Evolutionary conservation across 1,139 yeast species (phyloP), one percentile per base, ranked within the genome.

Genomic region (Lodderomyces orthopsilosis): DNA sequence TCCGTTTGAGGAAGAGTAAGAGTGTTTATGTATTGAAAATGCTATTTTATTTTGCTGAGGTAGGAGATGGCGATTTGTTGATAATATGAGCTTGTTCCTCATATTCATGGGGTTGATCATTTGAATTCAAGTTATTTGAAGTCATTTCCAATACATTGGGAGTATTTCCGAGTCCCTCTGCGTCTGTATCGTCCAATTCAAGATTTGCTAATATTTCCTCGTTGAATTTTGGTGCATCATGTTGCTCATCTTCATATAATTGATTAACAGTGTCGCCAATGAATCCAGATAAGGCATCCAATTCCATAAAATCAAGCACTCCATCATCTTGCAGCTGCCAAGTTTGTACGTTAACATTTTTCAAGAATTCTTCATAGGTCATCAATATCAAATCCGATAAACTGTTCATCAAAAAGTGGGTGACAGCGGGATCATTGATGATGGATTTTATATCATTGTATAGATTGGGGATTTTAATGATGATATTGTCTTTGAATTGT

Each of bases 1-100:
- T 57, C 94, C 96, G 1, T 71, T 83, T 47, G 95, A 88, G 33
- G 95, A 82, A 30, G 91, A 81, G 66, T 35, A 69, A 62, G 19
- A 8, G 17, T 15, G 6, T 13, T 27, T 27, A 24, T 81, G 77
- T 65, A 50, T 79, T 89, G 23, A 21, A 19, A 75, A 30, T 44
- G 80, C 85, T 66, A 78, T 68, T 39, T 26, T 15, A 24, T 10
- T 35, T 1, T 24, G n/a, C 14, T 7, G 43, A 41, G n/a, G 37
- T 35, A 32, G 50, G 50, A 3, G 49, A 43, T 5, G 49, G 44
- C 6, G 46, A 42, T 10, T 35, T 27, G 19, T 30, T 9, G 19
- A 13, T 13, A 12, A 10, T 14, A 5, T 13, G 7, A 13, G 3
- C 17, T 13, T 28, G 18, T 14, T 14, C 32, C 6, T n/a, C 19